phyloP scores from a whole-genome alignment of 2,329 filamentous ascomycete genomes.

The Claviceps maximensis region DNA sequence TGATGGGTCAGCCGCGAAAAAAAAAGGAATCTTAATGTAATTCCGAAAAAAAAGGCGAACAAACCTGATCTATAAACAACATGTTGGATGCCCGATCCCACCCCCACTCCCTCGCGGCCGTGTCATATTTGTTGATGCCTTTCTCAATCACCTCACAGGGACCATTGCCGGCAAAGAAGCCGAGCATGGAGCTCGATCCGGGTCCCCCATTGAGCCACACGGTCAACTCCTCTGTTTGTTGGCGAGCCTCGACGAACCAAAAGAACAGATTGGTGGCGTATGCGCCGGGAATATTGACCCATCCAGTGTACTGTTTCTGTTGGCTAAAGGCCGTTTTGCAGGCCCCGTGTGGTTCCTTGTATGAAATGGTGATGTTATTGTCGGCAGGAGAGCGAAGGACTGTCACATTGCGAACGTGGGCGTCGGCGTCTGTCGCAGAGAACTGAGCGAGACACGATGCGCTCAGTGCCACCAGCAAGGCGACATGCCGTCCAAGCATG shows the following conservation, averaged over 20 bases:
- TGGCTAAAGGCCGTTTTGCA: slow-evolving; percentile 51
- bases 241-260: slow-evolving; percentile 34
- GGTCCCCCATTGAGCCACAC: slow-evolving; percentile 59
- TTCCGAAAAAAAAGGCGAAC: slow-evolving; percentile 7
- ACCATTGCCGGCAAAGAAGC: slow-evolving; percentile 48
- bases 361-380: slow-evolving; percentile 51
- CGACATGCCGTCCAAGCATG: slow-evolving; percentile 10
- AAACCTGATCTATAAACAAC: slow-evolving; percentile 44
- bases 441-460: slow-evolving; percentile 19
- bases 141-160: slow-evolving; percentile 37
- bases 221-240: slow-evolving; percentile 29
- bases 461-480: slow-evolving; percentile 7
- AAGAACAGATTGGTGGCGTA: slow-evolving; percentile 40
- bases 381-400: slow-evolving; percentile 50
- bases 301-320: slow-evolving; percentile 59
- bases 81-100: slow-evolving; percentile 47
- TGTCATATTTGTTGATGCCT: slow-evolving; percentile 36
- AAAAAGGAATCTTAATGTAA: slow-evolving; percentile 5
- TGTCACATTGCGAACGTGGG: slow-evolving; percentile 29
- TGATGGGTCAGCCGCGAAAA: background rate
- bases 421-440: slow-evolving; percentile 17
- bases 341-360: slow-evolving; percentile 46
- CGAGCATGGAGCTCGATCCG: slow-evolving; percentile 50
- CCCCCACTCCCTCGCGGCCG: slow-evolving; percentile 46
- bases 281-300: slow-evolving; percentile 47